phyloP scores from a whole-genome alignment of 2,329 filamentous ascomycete species.

The Capronia epimyces region DNA sequence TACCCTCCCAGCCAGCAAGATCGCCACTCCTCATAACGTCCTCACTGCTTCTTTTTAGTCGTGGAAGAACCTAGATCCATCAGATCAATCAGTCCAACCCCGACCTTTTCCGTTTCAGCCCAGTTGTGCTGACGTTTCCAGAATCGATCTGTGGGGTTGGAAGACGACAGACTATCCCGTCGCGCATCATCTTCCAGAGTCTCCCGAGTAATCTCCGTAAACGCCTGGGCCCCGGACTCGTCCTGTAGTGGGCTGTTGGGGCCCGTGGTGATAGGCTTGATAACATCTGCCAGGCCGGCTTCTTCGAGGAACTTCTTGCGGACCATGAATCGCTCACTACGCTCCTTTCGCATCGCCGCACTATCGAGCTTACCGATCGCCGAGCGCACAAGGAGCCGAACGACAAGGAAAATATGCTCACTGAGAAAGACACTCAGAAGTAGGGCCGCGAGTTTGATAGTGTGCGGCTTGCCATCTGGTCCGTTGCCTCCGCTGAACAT shows the following conservation, averaged over 20 bases:
- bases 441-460: constrained; percentile 73
- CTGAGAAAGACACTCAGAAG: constrained; percentile 76
- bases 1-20: no score
- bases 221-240: constrained; percentile 46
- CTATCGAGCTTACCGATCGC: constrained; percentile 77
- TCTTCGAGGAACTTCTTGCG: constrained; percentile 75
- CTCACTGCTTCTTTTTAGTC: constrained; percentile 20
- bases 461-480: constrained; percentile 59
- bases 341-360: constrained; percentile 78
- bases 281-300: constrained; percentile 44
- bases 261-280: constrained; percentile 51
- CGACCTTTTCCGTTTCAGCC: constrained; percentile 39
- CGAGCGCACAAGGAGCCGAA: constrained; percentile 65
- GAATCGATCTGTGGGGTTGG: constrained; percentile 36
- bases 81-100: constrained; percentile 37
- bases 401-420: constrained; percentile 82
- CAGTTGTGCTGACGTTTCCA: constrained; percentile 44
- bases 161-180: constrained; percentile 33
- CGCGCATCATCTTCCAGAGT: constrained; percentile 43
- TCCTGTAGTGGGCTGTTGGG: constrained; percentile 58
- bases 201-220: constrained; percentile 33
- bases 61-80: constrained; percentile 19
- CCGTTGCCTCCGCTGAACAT: constrained; percentile 71
- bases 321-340: constrained; percentile 71
- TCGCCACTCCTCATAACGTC: no score